Conservation (phyloP, 2,329 filamentous ascomycete genomes). For the Didymella keratinophila region DNA sequence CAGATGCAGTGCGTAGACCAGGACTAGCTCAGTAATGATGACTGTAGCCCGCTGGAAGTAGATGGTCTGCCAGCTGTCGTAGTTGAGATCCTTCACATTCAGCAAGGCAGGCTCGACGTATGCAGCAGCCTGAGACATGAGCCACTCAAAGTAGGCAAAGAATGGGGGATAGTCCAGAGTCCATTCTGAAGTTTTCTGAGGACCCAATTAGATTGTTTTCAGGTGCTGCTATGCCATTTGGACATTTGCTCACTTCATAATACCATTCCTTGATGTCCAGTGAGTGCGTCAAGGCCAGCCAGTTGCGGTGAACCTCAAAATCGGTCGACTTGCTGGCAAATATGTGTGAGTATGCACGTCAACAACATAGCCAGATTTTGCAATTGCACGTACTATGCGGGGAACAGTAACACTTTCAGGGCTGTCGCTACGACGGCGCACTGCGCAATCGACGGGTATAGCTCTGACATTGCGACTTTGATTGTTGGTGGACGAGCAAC, state of each 20-base stretch:
- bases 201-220: constrained; percentile 22
- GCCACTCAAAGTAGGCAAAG: constrained; percentile 97
- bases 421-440: constrained; percentile 86
- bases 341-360: constrained; percentile 35
- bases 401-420: constrained; percentile 90
- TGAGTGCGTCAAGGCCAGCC: constrained; percentile 94
- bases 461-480: constrained; percentile 70
- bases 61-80: constrained; percentile 91
- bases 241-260: constrained; percentile 68
- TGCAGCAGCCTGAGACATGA: constrained; percentile 80
- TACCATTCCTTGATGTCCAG: constrained; percentile 92
- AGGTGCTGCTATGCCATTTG: neutral
- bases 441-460: constrained; percentile 87
- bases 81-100: constrained; percentile 77
- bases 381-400: constrained; percentile 78
- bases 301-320: constrained; percentile 98
- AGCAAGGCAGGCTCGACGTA: constrained; percentile 84
- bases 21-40: constrained; percentile 81
- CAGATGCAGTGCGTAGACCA: constrained; percentile 83
- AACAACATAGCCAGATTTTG: constrained; percentile 13
- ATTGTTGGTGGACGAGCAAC: constrained; percentile 32
- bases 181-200: constrained; percentile 92
- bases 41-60: constrained; percentile 94
- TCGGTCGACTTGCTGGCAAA: constrained; percentile 89
- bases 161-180: constrained; percentile 98